Evolutionary conservation across 176 grass and related monocot genomes (phyloP), one percentile per base, ranked within the genome.

Genomic region (Oryza longistaminata): DNA sequence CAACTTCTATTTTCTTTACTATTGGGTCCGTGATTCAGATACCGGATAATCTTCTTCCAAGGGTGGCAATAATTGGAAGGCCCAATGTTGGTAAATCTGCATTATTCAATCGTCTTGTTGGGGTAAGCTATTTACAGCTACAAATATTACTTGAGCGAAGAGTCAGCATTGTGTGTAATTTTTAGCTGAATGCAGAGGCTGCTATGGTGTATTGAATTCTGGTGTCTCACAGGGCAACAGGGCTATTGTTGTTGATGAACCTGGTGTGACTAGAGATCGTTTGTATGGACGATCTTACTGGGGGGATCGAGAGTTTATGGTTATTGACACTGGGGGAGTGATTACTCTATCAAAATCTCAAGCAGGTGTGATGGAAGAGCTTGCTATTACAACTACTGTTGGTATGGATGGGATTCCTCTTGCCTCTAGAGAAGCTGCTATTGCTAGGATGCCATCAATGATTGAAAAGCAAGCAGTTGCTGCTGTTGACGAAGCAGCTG

Each of bases 81-180:
- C 96, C 93, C n/a, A 98, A 98, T 82, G 95, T 98, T 43, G 91
- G 91, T 82, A 98, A 95, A 95, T 95, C 95, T 68, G 95, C 93
- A 11, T 83, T 98, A 7, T 98, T 98, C 88, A 95, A 98, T 45
- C 82, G 95, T 65, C 95, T 98, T 77, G 89, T 98, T 12, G 95
- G 95, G 91, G 95, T 98, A 95, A 72, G 74, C 11, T 34, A 73
- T 53, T 44, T 52, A 11, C 15, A 24, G 25, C 42, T 16, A 75
- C 31, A 46, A 27, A 52, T 7, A 34, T 67, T 10, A 53, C 7
- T 71, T 66, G 1, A 33, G 12, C 34, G 31, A 5, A 21, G 19
- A 44, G 4, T 70, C 4, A 46, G 12, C 25, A 77, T 5, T 77
- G 17, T 58, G 6, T 42, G 22, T 53, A 70, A 29, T 25, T 33